Percentiles rank a stretch among this genome's conserved stretches.
phyloP scores from a whole-genome alignment of 2,329 filamentous ascomycete genomes.

The Blastomyces gilchristii region DNA sequence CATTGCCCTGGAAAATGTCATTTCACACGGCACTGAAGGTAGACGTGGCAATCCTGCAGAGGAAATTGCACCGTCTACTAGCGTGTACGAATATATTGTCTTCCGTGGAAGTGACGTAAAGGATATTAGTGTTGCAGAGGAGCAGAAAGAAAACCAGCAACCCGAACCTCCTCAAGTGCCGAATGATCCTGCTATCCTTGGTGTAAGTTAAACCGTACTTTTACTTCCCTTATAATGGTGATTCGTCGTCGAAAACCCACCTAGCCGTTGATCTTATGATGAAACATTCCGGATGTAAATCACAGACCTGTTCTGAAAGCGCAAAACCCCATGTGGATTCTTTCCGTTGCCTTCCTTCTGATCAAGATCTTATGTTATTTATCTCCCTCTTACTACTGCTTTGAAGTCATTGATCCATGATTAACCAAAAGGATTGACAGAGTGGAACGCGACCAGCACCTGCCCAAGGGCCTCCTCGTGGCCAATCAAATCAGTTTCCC shows the following conservation, averaged over 20 bases:
- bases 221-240: slow-evolving; percentile 1
- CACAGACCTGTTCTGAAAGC: slow-evolving; percentile 70
- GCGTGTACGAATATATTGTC: slow-evolving; percentile 96
- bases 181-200: slow-evolving; percentile 91
- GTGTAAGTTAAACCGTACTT: slow-evolving; percentile 60
- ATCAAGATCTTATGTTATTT: slow-evolving; percentile 35
- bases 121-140: slow-evolving; percentile 86
- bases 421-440: slow-evolving; percentile 22
- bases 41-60: slow-evolving; percentile 67
- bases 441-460: slow-evolving; percentile 36
- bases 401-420: not conserved
- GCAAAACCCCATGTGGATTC: slow-evolving; percentile 86
- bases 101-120: slow-evolving; percentile 98
- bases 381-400: not conserved
- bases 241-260: not conserved
- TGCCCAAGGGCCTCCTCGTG: slow-evolving; percentile 29
- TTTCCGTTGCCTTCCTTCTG: slow-evolving; percentile 99
- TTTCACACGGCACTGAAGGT: slow-evolving; percentile 88
- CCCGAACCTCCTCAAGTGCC: slow-evolving; percentile 68
- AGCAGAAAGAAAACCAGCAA: slow-evolving; percentile 60
- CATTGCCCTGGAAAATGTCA: slow-evolving; percentile 92
- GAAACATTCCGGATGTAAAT: slow-evolving; percentile 98
- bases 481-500: slow-evolving; percentile 33
- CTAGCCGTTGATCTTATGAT: slow-evolving; percentile 53
- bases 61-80: slow-evolving; percentile 73